Percentiles rank a stretch among this genome's conserved stretches.
These are phyloP conservation scores for Dothideomycetidae sp. DNA, from an alignment of 2,329 filamentous ascomycete species.

Conservation along the genomic window DNA sequence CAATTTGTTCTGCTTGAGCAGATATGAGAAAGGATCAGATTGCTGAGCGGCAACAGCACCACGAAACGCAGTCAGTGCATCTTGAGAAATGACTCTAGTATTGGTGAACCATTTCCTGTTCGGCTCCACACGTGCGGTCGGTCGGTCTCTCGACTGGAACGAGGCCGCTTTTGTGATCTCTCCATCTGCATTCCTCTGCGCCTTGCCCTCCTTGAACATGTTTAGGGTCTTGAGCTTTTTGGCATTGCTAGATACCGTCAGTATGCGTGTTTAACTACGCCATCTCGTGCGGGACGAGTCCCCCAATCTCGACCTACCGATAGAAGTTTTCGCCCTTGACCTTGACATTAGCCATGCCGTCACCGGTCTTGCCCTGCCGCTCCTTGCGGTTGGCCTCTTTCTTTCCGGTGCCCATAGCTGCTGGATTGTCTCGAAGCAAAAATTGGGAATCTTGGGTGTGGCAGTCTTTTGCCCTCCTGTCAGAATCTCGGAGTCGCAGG, in stretches of 20 bases:
- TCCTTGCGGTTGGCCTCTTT: constrained; percentile 73
- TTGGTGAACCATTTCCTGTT: constrained; percentile 98
- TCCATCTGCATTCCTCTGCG: constrained; percentile 66
- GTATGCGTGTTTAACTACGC: constrained; percentile 1
- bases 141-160: constrained; percentile 70
- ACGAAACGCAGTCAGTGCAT: constrained; percentile 73
- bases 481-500: background rate
- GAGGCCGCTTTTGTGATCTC: constrained; percentile 72
- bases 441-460: constrained; percentile 10
- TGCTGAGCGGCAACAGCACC: constrained; percentile 84
- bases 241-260: constrained; percentile 36
- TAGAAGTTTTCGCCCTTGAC: constrained; percentile 99
- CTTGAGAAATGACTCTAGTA: constrained; percentile 78
- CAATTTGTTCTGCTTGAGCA: constrained; percentile 94
- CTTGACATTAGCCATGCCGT: constrained; percentile 85
- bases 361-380: constrained; percentile 70
- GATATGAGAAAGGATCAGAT: constrained; percentile 78
- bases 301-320: constrained; percentile 40
- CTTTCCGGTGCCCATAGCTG: constrained; percentile 72
- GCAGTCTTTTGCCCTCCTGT: background rate
- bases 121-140: constrained; percentile 78
- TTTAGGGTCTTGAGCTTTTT: constrained; percentile 84
- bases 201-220: constrained; percentile 78
- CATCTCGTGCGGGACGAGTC: background rate
- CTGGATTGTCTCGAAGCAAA: background rate